These are phyloP conservation scores for Lasiodiplodia citricola DNA, from an alignment of 2,329 filamentous ascomycete genomes.

Conservation along the genomic window DNA sequence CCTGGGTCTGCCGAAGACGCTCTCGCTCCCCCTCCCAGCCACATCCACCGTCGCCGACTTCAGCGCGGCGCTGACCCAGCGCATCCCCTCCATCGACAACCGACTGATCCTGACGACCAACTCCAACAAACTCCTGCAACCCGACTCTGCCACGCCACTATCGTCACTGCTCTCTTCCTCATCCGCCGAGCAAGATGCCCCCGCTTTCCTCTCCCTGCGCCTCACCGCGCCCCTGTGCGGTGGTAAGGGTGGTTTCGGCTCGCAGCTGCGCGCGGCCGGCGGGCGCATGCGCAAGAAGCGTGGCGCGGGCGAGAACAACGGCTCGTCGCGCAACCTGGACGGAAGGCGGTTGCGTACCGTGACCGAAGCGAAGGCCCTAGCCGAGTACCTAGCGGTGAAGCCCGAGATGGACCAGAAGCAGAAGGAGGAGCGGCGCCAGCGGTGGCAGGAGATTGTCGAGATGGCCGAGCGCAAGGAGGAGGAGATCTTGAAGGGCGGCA, in stretches of 20 bases:
- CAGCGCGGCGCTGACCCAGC: conserved; percentile 65
- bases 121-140: conserved; percentile 72
- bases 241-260: conserved; percentile 97
- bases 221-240: conserved; percentile 80
- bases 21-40: conserved; percentile 74
- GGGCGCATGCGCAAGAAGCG: conserved; percentile 96
- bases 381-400: conserved; percentile 93
- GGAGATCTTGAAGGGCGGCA: conserved; percentile 77
- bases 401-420: conserved; percentile 97
- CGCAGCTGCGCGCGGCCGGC: conserved; percentile 92
- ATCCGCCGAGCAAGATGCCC: conserved; percentile 50
- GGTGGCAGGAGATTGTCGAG: conserved; percentile 89
- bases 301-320: conserved; percentile 81
- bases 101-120: conserved; percentile 82
- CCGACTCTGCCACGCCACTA: conserved; percentile 60
- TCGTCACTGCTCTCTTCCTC: conserved; percentile 63
- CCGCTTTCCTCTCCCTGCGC: conserved; percentile 81
- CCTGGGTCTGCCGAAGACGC: conserved; percentile 79
- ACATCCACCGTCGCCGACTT: conserved; percentile 72
- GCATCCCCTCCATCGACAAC: conserved; percentile 61
- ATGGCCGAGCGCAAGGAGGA: conserved; percentile 81
- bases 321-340: conserved; percentile 90
- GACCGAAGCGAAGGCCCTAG: conserved; percentile 91
- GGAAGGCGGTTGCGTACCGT: conserved; percentile 89
- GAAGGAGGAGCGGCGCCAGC: conserved; percentile 80